phyloP scores from a whole-genome alignment of 192 early-diverging fungal species.

The Coemansia erecta region DNA sequence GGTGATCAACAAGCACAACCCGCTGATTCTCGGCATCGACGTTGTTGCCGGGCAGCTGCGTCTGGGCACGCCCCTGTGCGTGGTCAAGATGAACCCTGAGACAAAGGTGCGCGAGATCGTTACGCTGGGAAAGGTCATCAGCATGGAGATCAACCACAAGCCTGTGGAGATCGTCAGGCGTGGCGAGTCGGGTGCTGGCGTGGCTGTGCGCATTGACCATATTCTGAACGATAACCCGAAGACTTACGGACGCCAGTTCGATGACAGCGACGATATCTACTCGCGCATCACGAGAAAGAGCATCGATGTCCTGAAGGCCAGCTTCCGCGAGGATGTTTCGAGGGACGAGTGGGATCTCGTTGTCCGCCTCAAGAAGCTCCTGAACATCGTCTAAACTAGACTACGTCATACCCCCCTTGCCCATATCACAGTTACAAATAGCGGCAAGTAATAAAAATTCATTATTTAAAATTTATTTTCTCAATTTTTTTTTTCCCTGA shows the following conservation, averaged over 20 bases:
- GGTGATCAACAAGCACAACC: conserved; percentile 93
- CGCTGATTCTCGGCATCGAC: conserved; percentile 94
- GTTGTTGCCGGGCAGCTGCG: conserved; percentile 89
- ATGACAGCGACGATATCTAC: conserved; percentile 76
- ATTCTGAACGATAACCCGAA: conserved; percentile 81
- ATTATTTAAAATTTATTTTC: no score
- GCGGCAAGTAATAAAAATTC: no score
- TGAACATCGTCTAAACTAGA: conserved; percentile 43
- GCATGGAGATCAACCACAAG: conserved; percentile 94
- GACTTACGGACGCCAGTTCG: conserved; percentile 91
- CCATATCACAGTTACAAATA: no score
- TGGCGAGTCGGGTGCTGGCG: conserved; percentile 76
- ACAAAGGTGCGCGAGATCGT: conserved; percentile 73
- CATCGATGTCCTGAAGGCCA: conserved; percentile 93
- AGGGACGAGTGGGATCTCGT: conserved; percentile 87
- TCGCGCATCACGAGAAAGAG: conserved; percentile 79
- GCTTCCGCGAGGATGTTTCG: conserved; percentile 86
- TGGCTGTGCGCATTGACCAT: conserved; percentile 90
- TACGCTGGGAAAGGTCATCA: conserved; percentile 81
- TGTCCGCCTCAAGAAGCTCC: conserved; percentile 72
- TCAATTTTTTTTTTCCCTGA: no score
- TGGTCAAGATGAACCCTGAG: conserved; percentile 68
- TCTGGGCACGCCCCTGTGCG: conserved; percentile 89
- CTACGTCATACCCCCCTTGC: no score
- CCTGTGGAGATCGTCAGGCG: conserved; percentile 75